Percentiles rank a stretch among this genome's conserved stretches.
Evolutionary conservation across 208 protist genomes (phyloP).

Genomic region (Trypanosomatidae sp.): DNA sequence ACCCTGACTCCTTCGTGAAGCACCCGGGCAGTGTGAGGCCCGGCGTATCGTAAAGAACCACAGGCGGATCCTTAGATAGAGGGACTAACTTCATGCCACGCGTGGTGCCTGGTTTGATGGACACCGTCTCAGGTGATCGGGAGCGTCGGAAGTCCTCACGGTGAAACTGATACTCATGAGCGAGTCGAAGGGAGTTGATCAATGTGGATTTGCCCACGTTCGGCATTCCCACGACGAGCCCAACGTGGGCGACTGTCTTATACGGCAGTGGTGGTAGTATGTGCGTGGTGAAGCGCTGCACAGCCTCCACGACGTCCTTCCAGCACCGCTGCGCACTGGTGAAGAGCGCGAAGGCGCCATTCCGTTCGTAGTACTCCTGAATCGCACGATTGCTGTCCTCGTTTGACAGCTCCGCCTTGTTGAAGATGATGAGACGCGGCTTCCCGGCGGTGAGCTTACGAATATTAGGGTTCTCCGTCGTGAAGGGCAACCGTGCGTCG

Average conservation of each 20-base stretch:
- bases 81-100: constrained; percentile 78
- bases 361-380: constrained; percentile 80
- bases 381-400: constrained; percentile 78
- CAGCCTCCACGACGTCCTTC: constrained; percentile 76
- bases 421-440: constrained; percentile 88
- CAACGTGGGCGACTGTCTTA: constrained; percentile 74
- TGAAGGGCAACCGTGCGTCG: constrained; percentile 90
- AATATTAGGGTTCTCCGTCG: constrained; percentile 85
- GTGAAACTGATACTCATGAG: constrained; percentile 92
- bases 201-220: constrained; percentile 96
- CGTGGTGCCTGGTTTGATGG: constrained; percentile 83
- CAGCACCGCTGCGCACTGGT: constrained; percentile 78
- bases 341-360: constrained; percentile 75
- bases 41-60: constrained; percentile 89
- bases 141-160: constrained; percentile 81
- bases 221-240: constrained; percentile 93
- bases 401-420: constrained; percentile 93
- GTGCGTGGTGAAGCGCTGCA: constrained; percentile 81
- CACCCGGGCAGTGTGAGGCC: constrained; percentile 86
- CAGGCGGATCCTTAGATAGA: constrained; percentile 74
- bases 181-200: constrained; percentile 92
- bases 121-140: constrained; percentile 75
- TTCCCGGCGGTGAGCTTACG: constrained; percentile 48
- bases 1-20: constrained; percentile 83
- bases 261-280: constrained; percentile 60